Evolutionary conservation across 352 stramenopile species (phyloP).

Genomic region (Globisporangium perplexum): DNA sequence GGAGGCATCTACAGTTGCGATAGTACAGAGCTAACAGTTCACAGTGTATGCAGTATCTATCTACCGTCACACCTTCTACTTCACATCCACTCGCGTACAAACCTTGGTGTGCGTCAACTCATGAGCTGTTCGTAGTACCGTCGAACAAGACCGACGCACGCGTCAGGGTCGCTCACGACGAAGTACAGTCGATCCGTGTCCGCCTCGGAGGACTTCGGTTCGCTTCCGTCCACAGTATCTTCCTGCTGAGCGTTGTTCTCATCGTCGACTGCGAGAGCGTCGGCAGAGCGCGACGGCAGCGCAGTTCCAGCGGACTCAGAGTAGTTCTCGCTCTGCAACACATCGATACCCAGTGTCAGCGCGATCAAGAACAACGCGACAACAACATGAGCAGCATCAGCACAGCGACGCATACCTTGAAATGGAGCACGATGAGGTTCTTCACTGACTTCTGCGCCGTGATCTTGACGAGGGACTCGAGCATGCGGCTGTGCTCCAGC

Average conservation of each 20-base stretch:
- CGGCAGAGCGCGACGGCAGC: background rate
- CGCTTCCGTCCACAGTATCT: background rate
- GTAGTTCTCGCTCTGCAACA: conserved; percentile 3
- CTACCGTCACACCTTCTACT: background rate
- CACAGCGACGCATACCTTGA: conserved; percentile 36
- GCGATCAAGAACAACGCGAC: background rate
- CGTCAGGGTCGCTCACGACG: conserved; percentile 12
- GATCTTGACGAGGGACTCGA: conserved; percentile 54
- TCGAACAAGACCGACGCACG: conserved; percentile 12
- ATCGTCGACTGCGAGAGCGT: background rate
- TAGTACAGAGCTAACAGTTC: background rate
- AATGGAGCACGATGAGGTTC: conserved; percentile 72
- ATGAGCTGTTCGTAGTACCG: conserved; percentile 16
- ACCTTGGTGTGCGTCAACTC: background rate
- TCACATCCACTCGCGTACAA: background rate
- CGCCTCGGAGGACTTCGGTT: background rate
- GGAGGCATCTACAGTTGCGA: background rate
- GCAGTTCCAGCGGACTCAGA: background rate
- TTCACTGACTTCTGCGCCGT: conserved; percentile 43
- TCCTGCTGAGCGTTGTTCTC: background rate
- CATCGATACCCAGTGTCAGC: background rate
- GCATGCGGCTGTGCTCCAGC: conserved; percentile 50
- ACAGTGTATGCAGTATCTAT: conserved; percentile 1
- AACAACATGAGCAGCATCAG: background rate
- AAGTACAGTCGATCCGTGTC: conserved; percentile 11